These are phyloP conservation scores for Sistotremastrum niveocremeum DNA, from an alignment of 768 basidiomycete genomes.

Conservation along the genomic window DNA sequence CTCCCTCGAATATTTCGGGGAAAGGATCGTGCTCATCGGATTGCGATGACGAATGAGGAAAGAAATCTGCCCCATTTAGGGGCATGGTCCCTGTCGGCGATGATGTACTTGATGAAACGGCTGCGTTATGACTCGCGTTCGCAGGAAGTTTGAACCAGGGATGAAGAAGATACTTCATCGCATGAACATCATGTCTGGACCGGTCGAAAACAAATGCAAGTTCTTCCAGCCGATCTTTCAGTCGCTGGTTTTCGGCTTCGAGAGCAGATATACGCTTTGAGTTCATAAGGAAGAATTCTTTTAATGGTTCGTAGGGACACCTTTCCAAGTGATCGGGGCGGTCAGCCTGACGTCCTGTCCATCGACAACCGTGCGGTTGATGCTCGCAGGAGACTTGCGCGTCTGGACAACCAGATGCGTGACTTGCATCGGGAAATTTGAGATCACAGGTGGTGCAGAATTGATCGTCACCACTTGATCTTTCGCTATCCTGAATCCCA, in stretches of 20 bases:
- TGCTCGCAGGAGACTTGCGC: constrained; percentile 31
- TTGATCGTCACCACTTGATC: background rate
- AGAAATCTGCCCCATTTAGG: background rate
- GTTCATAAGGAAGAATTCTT: constrained; percentile 41
- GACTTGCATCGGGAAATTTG: constrained; percentile 11
- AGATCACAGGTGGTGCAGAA: background rate
- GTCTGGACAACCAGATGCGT: constrained; percentile 26
- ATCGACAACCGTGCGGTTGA: constrained; percentile 36
- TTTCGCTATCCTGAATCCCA: background rate
- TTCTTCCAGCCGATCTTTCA: constrained; percentile 43
- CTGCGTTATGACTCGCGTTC: constrained; percentile 9
- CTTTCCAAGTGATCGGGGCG: constrained; percentile 22
- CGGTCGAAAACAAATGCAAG: constrained; percentile 42
- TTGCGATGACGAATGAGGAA: too few relatives aligned
- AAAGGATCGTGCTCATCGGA: background rate
- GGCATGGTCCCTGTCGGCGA: background rate
- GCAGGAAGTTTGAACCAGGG: constrained; percentile 38
- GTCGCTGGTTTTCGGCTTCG: constrained; percentile 48
- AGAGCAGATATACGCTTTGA: constrained; percentile 21
- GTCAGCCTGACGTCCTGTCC: constrained; percentile 32
- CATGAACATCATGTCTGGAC: constrained; percentile 42
- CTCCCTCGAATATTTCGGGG: too few relatives aligned
- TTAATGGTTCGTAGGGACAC: constrained; percentile 49
- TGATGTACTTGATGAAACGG: background rate
- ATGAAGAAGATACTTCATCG: constrained; percentile 44